A percentile compares a stretch with the other conserved stretches of the same genome.
phyloP scores from a whole-genome alignment of 768 basidiomycete species.

The Leccinum subtestaceum region DNA sequence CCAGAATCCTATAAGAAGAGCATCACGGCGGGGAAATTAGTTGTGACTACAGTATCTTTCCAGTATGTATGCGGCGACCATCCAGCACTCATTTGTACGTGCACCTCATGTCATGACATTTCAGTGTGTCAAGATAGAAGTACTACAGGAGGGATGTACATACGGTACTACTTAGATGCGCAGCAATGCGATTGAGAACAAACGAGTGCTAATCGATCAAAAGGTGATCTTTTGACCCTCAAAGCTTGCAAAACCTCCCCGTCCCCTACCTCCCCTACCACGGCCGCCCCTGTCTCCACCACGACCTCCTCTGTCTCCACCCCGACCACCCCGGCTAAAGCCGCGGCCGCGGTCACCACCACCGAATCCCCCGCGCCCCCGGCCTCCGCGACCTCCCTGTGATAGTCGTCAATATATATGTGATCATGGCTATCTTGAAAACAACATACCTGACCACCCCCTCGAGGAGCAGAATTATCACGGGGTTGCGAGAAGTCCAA shows the following conservation, averaged over 20 bases:
- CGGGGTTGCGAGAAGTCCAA: constrained; percentile 87
- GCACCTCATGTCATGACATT: background rate
- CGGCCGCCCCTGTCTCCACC: constrained; percentile 42
- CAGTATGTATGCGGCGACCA: background rate
- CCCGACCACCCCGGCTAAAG: constrained; percentile 41
- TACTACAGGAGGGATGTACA: background rate
- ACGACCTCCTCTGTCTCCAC: constrained; percentile 36
- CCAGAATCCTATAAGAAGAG: constrained; percentile 73
- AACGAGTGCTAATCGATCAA: constrained; percentile 26
- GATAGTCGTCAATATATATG: background rate
- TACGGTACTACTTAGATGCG: background rate
- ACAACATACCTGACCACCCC: constrained; percentile 43
- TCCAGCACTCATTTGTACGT: background rate
- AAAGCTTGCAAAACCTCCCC: constrained; percentile 49
- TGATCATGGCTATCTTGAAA: constrained; percentile 6
- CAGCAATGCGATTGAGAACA: background rate
- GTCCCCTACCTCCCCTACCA: constrained; percentile 39
- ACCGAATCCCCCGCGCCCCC: constrained; percentile 30
- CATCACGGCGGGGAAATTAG: constrained; percentile 40
- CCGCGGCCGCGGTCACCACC: constrained; percentile 41
- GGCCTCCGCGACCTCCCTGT: constrained; percentile 35
- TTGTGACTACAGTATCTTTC: background rate
- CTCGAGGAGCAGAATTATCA: constrained; percentile 44
- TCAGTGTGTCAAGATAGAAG: background rate
- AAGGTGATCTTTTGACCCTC: constrained; percentile 54